phyloP scores from a whole-genome alignment of 2,329 filamentous ascomycete genomes.

The Trichoderma oligosporum region DNA sequence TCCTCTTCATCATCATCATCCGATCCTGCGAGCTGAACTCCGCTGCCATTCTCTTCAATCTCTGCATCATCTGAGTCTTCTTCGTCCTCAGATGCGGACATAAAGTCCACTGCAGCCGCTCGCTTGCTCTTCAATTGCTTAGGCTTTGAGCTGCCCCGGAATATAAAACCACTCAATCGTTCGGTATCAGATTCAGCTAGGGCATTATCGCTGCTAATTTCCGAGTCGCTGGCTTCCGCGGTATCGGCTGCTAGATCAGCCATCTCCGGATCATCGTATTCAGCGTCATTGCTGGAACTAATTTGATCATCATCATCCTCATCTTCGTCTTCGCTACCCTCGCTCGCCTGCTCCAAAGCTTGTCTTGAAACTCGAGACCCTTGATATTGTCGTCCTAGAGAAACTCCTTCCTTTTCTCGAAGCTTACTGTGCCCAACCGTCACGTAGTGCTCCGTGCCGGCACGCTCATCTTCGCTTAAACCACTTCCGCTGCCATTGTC shows the following conservation, averaged over 20 bases:
- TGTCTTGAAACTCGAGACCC: constrained; percentile 72
- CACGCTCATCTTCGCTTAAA: constrained; percentile 48
- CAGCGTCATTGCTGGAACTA: constrained; percentile 46
- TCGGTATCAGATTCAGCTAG: constrained; percentile 84
- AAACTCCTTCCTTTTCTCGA: constrained; percentile 64
- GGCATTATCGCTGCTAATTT: constrained; percentile 64
- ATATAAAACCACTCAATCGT: constrained; percentile 69
- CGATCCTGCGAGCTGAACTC: constrained; percentile 38
- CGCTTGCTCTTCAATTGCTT: constrained; percentile 38
- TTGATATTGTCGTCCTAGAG: constrained; percentile 75
- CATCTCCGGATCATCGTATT: constrained; percentile 55
- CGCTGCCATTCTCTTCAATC: constrained; percentile 33
- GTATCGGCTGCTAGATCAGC: constrained; percentile 53
- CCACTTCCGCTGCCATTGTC: constrained; percentile 51
- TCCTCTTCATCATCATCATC: constrained; percentile 37
- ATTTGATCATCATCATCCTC: constrained; percentile 46
- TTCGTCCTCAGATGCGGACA: constrained; percentile 46
- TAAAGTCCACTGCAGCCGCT: constrained; percentile 55
- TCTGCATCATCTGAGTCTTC: constrained; percentile 32
- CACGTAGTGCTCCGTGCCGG: constrained; percentile 83
- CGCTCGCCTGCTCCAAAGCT: constrained; percentile 57
- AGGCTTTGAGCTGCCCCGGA: constrained; percentile 56
- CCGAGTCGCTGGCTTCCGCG: constrained; percentile 50
- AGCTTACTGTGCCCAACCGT: constrained; percentile 80
- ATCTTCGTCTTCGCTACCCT: constrained; percentile 48